Evolutionary conservation across 2,329 filamentous ascomycete genomes (phyloP), one percentile per base, ranked within the genome.

Genomic region (Pseudovirgaria hyperparasitica): DNA sequence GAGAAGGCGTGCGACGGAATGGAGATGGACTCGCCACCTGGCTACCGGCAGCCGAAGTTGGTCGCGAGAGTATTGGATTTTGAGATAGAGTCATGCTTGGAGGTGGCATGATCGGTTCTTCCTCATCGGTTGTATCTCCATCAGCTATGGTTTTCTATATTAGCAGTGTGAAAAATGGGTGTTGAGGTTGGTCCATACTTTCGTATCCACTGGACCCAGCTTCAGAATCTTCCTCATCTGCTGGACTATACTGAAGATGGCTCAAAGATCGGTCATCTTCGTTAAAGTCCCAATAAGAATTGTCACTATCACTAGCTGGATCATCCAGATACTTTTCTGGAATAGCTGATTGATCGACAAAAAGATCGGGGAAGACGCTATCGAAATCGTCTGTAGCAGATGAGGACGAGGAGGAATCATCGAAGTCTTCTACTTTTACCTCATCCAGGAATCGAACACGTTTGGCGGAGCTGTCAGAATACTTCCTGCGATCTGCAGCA

Each of bases 281-380:
- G 30, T 62, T 57, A 36, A 67, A 70, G 43, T 78, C 74, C 73
- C 73, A 79, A 41, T 70, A 76, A 2, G 70, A 72, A 22, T 39
- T 39, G 23, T 57, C 54, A 11, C 52, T 52, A 28, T 46, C 48
- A 23, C 47, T 48, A 30, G 50, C 46, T 85, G 78, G 37, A 86
- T 77, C 55, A 82, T 74, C 22, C n/a, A 71, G 69, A 36, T 78
- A 76, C 43, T 87, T 73, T 27, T 67, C 65, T 5, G 78, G 76
- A 40, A 84, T 79, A 5, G 87, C 62, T 10, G 72, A 77, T 52
- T 85, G 78, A 26, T 79, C 72, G 30, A 86, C 63, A 50, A 87
- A 87, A 32, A 87, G 74, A 46, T 85, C 74, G 2, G 80, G 77
- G 35, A 82, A 82, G 36, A 84, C 70, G 36, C 72, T 70, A 33